A percentile compares a stretch with the other conserved stretches of the same genome.
phyloP scores from a whole-genome alignment of 805 yeast species.

The Candida insectalens region DNA sequence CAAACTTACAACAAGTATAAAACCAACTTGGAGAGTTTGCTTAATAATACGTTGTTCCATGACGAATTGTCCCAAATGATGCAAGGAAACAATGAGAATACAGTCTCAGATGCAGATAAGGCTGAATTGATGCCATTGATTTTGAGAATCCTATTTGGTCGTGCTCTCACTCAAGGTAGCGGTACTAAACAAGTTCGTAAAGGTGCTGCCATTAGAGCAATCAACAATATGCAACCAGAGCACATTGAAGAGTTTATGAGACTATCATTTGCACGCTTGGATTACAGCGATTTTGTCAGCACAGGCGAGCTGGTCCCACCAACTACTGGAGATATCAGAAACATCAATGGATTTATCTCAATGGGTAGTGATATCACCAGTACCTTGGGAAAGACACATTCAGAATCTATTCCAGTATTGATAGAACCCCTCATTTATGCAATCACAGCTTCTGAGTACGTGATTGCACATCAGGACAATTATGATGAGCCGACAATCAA shows the following conservation, averaged over 20 bases:
- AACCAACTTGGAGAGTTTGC: constrained; percentile 61
- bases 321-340: constrained; percentile 30
- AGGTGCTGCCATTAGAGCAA: constrained; percentile 53
- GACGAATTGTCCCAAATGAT: constrained; percentile 73
- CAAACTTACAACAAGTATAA: constrained; percentile 53
- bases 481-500: constrained; percentile 20
- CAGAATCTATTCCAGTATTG: constrained; percentile 36
- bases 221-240: constrained; percentile 45
- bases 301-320: constrained; percentile 13
- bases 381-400: constrained; percentile 50
- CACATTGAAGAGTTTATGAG: constrained; percentile 51
- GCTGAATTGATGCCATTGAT: constrained; percentile 58
- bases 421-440: constrained; percentile 50
- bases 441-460: constrained; percentile 42
- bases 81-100: constrained; percentile 36
- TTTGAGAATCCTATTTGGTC: constrained; percentile 73
- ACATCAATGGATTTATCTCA: constrained; percentile 56
- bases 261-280: constrained; percentile 50
- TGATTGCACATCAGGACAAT: constrained; percentile 17
- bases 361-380: constrained; percentile 45
- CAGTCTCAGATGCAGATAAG: constrained; percentile 54
- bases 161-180: constrained; percentile 65
- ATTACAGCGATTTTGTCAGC: constrained; percentile 23
- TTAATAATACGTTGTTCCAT: constrained; percentile 76
- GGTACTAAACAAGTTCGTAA: constrained; percentile 68